A percentile compares a stretch with the other conserved stretches of the same genome.
Evolutionary conservation across 1,284 basidiomycete species (phyloP).

Genomic region (Thecaphora frezii): DNA sequence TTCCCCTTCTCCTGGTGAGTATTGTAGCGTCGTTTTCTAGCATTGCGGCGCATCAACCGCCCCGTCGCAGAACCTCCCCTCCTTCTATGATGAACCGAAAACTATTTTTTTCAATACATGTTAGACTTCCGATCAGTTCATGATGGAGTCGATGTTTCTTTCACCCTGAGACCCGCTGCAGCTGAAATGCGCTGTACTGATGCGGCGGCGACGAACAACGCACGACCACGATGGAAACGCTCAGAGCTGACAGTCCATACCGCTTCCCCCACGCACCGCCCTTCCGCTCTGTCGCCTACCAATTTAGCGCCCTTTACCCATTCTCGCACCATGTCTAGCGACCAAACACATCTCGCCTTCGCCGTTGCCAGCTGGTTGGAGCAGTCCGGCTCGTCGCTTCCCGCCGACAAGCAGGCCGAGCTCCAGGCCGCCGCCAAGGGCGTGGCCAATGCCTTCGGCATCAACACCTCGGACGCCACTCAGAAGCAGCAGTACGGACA

Average conservation of each 20-base stretch:
- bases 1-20: too few relatives aligned
- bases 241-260: too few relatives aligned
- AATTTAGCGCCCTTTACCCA: too few relatives aligned
- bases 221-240: too few relatives aligned
- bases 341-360: slow-evolving; percentile 43
- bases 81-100: slow-evolving; percentile 1
- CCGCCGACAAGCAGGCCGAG: slow-evolving; percentile 32
- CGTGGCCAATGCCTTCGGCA: slow-evolving; percentile 39
- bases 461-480: slow-evolving; percentile 32
- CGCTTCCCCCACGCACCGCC: too few relatives aligned
- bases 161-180: neutral
- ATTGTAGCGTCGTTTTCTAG: too few relatives aligned
- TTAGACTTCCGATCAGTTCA: slow-evolving; percentile 7
- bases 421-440: slow-evolving; percentile 34
- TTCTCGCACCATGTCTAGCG: slow-evolving; percentile 10
- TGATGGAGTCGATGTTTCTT: neutral
- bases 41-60: too few relatives aligned
- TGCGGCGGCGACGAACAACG: too few relatives aligned
- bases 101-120: neutral
- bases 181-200: too few relatives aligned
- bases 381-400: slow-evolving; percentile 18
- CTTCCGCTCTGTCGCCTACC: too few relatives aligned
- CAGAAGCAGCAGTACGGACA: slow-evolving; percentile 44
- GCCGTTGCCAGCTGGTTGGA: slow-evolving; percentile 51
- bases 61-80: neutral